Conservation (phyloP, 139 green algal species). For the Picochlorum sp. region DNA sequence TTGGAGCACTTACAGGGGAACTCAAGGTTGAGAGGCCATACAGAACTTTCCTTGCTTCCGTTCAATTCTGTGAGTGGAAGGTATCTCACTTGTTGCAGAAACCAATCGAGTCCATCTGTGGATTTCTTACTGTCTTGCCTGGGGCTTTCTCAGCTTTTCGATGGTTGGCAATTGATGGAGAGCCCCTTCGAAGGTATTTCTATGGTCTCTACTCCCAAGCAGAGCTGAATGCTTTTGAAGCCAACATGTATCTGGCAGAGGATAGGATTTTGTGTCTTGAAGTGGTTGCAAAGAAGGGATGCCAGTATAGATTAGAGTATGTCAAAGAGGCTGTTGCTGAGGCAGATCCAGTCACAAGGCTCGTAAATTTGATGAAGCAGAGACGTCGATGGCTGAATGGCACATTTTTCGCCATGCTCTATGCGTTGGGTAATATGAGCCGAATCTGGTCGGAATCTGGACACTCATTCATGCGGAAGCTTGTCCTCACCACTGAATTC, state of each 20-base stretch:
- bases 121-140: slow-evolving; percentile 33
- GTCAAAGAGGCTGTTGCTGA: slow-evolving; percentile 37
- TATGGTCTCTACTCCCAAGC: slow-evolving; percentile 40
- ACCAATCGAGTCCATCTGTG: slow-evolving; percentile 36
- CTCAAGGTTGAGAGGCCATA: slow-evolving; percentile 30
- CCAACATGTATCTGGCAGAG: slow-evolving; percentile 41
- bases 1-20: slow-evolving; percentile 29
- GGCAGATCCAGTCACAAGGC: slow-evolving; percentile 27
- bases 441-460: slow-evolving; percentile 33
- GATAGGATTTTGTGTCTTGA: slow-evolving; percentile 38
- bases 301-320: slow-evolving; percentile 33
- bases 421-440: slow-evolving; percentile 29
- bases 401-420: slow-evolving; percentile 37
- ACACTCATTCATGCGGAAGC: slow-evolving; percentile 19
- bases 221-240: slow-evolving; percentile 34
- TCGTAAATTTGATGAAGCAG: slow-evolving; percentile 34
- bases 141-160: slow-evolving; percentile 37
- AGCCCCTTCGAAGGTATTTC: slow-evolving; percentile 36
- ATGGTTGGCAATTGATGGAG: slow-evolving; percentile 30
- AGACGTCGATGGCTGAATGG: slow-evolving; percentile 35
- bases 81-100: slow-evolving; percentile 33
- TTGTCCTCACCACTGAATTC: slow-evolving; percentile 11
- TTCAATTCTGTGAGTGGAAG: slow-evolving; percentile 41
- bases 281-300: slow-evolving; percentile 32
- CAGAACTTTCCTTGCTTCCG: slow-evolving; percentile 28